Evolutionary conservation across 2,329 filamentous ascomycete genomes (phyloP), one percentile per base, ranked within the genome.

Genomic region (Rutstroemia sydowiana): DNA sequence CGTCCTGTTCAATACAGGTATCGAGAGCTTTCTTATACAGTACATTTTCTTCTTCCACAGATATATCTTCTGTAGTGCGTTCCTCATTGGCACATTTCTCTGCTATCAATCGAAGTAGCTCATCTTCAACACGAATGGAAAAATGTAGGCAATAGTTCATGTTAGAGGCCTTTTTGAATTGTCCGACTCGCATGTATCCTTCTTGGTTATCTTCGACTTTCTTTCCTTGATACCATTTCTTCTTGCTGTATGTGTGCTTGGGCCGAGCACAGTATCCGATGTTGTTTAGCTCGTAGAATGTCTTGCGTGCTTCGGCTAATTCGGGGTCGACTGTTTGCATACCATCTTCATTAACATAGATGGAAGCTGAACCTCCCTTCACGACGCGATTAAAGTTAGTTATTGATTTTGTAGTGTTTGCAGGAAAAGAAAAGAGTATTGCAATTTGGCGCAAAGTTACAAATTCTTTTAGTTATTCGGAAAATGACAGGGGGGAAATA

Each of bases 141-240:
- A 64, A 52, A 53, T 57, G 58, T 14, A 64, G 41, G 3, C 76
- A 82, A 61, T 82, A 87, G 66, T 87, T 88, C 84, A 88, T 87
- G 70, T 88, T 88, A 26, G 82, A 86, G 1, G 82, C 82, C 68
- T 86, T 85, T 70, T 86, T 86, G 71, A 85, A 86, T 64, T 85
- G 85, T 50, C 82, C 82, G 36, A 71, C 72, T 36, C 79, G 72
- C 16, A 75, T 55, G 59, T 78, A 82, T 16, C 69, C 71, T 39
- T 49, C 51, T 3, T 37, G 51, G 8, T 53, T 53, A 10, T 52
- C 49, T 42, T 52, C 34, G 5, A 48, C 37, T 40, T 48, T 48
- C 36, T 52, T 52, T 11, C 49, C 49, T 34, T 52, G 49, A 20
- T 47, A 52, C 49, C 49, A 52, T 28, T 53, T 53, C 39, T 49